Evolutionary conservation across 192 early-diverging fungal species (phyloP).

Genomic region (Thamnidium elegans): DNA sequence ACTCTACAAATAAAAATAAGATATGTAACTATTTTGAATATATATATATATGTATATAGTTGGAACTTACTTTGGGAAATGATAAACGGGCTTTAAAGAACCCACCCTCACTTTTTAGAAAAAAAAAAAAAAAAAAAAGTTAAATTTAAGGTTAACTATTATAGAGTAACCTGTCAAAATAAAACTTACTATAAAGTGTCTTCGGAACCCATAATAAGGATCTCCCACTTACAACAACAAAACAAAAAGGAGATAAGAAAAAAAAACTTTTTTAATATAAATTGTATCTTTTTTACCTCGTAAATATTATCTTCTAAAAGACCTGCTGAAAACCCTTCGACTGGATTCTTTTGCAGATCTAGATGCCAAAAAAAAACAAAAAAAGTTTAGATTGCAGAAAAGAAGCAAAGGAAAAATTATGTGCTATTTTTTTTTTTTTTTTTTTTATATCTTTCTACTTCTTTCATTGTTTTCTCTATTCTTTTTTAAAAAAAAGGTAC

Average conservation of each 20-base stretch:
- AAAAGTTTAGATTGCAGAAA: not conserved
- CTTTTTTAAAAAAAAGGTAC: not conserved
- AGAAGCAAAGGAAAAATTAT: not conserved
- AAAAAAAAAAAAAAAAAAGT: not conserved
- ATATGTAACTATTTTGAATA: too few species aligned
- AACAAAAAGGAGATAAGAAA: not conserved
- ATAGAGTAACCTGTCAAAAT: conserved; percentile 8
- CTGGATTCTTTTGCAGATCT: conserved; percentile 75
- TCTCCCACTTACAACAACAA: conserved; percentile 63
- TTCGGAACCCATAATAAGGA: conserved; percentile 87
- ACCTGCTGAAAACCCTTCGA: conserved; percentile 88
- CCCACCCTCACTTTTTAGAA: conserved; percentile 75
- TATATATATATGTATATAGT: too few species aligned
- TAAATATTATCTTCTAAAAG: conserved; percentile 81
- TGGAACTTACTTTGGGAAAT: conserved; percentile 59
- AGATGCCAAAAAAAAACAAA: conserved; percentile 21
- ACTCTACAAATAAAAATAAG: conserved; percentile 28
- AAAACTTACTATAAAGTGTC: conserved; percentile 79
- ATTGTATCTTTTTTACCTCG: conserved; percentile 56
- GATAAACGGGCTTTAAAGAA: conserved; percentile 83
- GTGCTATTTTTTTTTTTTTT: not conserved
- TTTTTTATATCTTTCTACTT: not conserved
- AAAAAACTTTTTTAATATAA: not conserved
- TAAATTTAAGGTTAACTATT: not conserved
- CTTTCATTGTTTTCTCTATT: too few species aligned